Conservation (phyloP, 75 land plant species). For the Sequoiadendron giganteum region DNA sequence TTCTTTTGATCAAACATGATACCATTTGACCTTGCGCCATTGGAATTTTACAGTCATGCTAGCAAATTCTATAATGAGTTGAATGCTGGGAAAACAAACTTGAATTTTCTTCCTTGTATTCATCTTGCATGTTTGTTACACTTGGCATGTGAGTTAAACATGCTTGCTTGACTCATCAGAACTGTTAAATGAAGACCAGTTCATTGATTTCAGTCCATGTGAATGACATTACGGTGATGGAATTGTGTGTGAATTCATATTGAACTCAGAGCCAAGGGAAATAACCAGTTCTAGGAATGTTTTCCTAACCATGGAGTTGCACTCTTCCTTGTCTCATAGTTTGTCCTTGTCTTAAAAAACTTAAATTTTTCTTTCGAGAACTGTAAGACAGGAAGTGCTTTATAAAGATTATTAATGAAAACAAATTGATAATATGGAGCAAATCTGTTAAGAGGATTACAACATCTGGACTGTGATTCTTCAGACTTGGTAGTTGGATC, state of each 20-base stretch:
- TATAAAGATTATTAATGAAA: not conserved
- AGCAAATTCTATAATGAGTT: not conserved
- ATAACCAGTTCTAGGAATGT: not conserved
- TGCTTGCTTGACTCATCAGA: not conserved
- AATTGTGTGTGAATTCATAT: not conserved
- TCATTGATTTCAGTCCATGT: not conserved
- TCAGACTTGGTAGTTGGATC: not conserved
- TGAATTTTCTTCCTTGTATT: too few species aligned
- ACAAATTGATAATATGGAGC: not conserved
- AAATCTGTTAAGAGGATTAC: not conserved
- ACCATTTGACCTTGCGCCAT: too few species aligned
- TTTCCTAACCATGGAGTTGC: not conserved
- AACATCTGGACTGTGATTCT: not conserved
- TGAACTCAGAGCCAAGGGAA: not conserved
- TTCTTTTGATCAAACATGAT: too few species aligned
- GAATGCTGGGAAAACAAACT: not conserved
- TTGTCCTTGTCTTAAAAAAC: not conserved
- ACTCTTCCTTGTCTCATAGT: not conserved
- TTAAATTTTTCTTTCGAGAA: not conserved
- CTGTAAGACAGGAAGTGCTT: not conserved
- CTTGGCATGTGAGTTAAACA: not conserved
- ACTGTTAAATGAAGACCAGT: not conserved
- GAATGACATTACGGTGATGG: not conserved
- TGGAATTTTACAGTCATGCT: not conserved
- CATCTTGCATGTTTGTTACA: too few species aligned